Evolutionary conservation across 1,284 basidiomycete species (phyloP).

Genomic region (Fereydounia khargensis): DNA sequence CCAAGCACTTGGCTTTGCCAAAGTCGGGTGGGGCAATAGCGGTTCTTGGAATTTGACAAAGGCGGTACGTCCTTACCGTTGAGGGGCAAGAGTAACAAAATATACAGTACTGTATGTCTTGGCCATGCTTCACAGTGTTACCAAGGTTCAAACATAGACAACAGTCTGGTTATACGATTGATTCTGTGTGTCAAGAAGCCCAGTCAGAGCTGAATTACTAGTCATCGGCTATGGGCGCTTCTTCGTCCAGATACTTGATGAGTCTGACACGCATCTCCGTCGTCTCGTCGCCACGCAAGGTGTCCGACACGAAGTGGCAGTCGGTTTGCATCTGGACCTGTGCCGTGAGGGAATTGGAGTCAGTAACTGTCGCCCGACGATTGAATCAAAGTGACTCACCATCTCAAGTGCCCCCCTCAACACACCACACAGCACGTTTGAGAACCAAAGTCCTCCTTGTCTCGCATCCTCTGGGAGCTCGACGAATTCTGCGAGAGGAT

Average conservation of each 20-base stretch:
- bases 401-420: slow-evolving; percentile 91
- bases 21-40: no score
- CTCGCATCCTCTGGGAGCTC: slow-evolving; percentile 86
- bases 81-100: no score
- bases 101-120: no score
- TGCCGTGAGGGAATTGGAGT: neutral
- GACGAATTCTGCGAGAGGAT: slow-evolving; percentile 94
- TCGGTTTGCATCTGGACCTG: slow-evolving; percentile 97
- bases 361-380: neutral
- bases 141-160: no score
- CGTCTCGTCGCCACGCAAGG: slow-evolving; percentile 84
- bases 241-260: slow-evolving; percentile 89
- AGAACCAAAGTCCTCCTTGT: slow-evolving; percentile 79
- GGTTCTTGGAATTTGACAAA: no score
- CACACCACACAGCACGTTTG: slow-evolving; percentile 91
- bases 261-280: slow-evolving; percentile 91
- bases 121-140: no score
- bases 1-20: no score
- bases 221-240: slow-evolving; percentile 61
- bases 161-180: no score
- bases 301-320: slow-evolving; percentile 83
- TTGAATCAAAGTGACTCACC: slow-evolving; percentile 64
- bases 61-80: no score
- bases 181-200: no score
- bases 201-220: no score